Evolutionary conservation across 805 yeast genomes (phyloP).

Genomic region (Candida palmyrensis): DNA sequence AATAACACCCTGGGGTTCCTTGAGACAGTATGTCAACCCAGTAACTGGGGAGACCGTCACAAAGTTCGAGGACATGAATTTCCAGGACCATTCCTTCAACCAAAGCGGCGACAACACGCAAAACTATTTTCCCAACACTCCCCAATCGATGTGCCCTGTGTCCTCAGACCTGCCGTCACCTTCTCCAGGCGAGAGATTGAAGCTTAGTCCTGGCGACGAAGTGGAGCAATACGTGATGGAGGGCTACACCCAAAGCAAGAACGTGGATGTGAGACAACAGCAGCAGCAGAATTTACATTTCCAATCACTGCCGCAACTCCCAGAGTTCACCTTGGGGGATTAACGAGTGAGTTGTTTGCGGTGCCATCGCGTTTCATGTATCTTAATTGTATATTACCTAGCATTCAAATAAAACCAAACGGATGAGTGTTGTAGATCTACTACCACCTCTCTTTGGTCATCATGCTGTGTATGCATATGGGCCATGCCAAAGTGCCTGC

Average conservation of each 20-base stretch:
- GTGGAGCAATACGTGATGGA: conserved; percentile 34
- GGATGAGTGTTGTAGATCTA: no score
- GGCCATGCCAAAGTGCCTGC: no score
- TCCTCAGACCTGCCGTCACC: conserved; percentile 11
- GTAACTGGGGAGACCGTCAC: conserved; percentile 42
- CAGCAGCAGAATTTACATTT: conserved; percentile 2
- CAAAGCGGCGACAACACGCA: conserved; percentile 1
- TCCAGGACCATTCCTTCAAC: conserved; percentile 17
- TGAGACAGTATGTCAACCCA: conserved; percentile 39
- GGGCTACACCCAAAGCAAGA: conserved; percentile 25
- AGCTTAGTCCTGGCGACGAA: conserved; percentile 33
- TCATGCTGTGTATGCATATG: no score
- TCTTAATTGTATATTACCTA: no score
- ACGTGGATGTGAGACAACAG: conserved; percentile 7
- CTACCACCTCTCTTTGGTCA: no score
- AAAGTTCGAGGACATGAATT: conserved; percentile 41
- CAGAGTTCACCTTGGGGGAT: no score
- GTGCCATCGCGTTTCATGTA: no score
- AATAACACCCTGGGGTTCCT: conserved; percentile 60
- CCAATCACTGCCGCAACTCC: neutral
- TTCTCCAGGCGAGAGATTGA: conserved; percentile 13
- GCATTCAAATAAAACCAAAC: no score
- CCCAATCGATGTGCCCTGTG: conserved; percentile 15
- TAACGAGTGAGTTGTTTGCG: no score
- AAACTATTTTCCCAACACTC: conserved; percentile 18